These are phyloP conservation scores for Begonia loranthoides DNA, from an alignment of 306 rosid genomes.

Conservation along the genomic window DNA sequence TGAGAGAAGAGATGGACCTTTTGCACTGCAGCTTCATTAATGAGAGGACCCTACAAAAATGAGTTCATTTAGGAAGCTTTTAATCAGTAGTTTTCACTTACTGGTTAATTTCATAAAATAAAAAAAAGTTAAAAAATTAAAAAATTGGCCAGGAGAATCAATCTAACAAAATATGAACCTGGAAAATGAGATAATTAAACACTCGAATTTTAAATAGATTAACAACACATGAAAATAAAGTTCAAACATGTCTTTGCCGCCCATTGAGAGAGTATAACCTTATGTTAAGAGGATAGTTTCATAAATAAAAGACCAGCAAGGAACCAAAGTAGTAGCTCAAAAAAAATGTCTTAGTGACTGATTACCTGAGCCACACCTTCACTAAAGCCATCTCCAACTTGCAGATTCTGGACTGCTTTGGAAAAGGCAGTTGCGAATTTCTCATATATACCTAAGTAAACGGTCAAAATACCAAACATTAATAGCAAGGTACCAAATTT, in stretches of 20 bases:
- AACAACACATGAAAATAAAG: not conserved
- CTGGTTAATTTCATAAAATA: no score
- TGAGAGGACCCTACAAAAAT: conserved; percentile 77
- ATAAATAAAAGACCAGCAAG: conserved; percentile 8
- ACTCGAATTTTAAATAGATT: no score
- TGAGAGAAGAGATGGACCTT: conserved; percentile 42
- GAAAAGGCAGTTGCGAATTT: conserved; percentile 59
- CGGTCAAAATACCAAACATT: not conserved
- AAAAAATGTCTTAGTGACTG: conserved; percentile 8
- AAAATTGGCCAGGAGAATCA: no score
- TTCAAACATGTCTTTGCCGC: not conserved
- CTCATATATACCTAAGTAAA: conserved; percentile 61
- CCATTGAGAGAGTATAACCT: no score
- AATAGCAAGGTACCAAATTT: conserved; percentile 2
- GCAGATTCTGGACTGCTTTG: conserved; percentile 64
- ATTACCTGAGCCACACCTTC: conserved; percentile 84
- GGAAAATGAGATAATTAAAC: no score
- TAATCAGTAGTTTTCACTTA: not conserved
- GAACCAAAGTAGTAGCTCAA: conserved; percentile 7
- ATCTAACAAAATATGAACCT: no score
- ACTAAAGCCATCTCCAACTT: conserved; percentile 88
- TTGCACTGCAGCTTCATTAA: conserved; percentile 90
- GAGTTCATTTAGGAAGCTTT: not conserved
- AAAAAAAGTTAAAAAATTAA: no score
- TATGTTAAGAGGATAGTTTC: not conserved